Conservation (phyloP, 257 asterid species). For the Ilex asprella region DNA sequence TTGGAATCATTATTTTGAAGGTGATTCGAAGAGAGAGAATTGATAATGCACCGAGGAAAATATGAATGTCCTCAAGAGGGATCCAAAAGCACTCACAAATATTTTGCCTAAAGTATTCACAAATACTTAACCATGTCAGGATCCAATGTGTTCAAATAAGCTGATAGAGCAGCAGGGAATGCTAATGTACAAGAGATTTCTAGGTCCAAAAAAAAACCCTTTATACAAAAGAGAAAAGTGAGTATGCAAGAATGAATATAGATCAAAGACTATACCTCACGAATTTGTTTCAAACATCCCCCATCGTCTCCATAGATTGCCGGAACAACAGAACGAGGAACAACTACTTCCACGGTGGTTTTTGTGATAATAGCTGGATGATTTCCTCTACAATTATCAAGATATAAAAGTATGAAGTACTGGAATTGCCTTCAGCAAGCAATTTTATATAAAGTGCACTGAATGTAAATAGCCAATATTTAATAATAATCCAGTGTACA, state of each 20-base stretch:
- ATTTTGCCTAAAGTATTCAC: too few relatives aligned
- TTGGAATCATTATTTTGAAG: too few relatives aligned
- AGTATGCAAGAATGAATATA: not conserved
- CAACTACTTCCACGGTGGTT: conserved; percentile 92
- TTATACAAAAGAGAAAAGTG: conserved; percentile 7
- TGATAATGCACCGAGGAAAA: too few relatives aligned
- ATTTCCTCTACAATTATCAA: conserved; percentile 44
- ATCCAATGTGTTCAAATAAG: too few relatives aligned
- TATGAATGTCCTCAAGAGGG: too few relatives aligned
- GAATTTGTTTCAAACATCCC: conserved; percentile 78
- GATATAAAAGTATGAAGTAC: conserved; percentile 1
- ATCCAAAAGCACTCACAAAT: too few relatives aligned
- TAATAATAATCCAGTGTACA: conserved; percentile 24
- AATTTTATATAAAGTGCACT: conserved; percentile 2
- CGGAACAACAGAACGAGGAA: conserved; percentile 86
- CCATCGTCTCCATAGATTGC: conserved; percentile 90
- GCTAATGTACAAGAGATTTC: not conserved
- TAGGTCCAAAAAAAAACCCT: not conserved
- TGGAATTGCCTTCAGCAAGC: not conserved
- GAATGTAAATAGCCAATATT: not conserved
- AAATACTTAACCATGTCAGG: too few relatives aligned
- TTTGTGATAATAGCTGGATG: conserved; percentile 74
- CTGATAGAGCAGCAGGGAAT: not conserved
- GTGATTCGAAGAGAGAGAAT: too few relatives aligned
- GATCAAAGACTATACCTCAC: conserved; percentile 50